phyloP scores from a whole-genome alignment of 257 asterid genomes.

The Eucommia ulmoides region DNA sequence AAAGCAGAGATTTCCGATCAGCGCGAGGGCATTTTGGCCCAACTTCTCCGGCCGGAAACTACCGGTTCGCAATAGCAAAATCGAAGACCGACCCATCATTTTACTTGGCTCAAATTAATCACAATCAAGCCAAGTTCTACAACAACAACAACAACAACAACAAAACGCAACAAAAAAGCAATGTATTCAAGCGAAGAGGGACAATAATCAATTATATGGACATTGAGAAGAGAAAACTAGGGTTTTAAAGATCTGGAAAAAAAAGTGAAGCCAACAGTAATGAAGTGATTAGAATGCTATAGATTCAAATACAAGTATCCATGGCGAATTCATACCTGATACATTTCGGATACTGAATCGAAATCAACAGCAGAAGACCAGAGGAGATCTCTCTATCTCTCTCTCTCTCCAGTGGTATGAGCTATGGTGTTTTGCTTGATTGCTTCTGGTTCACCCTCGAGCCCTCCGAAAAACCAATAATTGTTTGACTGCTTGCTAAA shows the following conservation, averaged over 20 bases:
- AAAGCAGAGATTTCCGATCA: slow-evolving; percentile 54
- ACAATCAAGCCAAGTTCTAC: neutral
- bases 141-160: neutral
- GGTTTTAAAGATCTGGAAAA: slow-evolving; percentile 14
- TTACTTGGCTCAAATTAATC: slow-evolving; percentile 7
- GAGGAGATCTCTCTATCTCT: neutral
- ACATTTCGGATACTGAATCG: neutral
- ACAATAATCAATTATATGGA: neutral
- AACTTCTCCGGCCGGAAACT: slow-evolving; percentile 57
- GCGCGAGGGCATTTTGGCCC: slow-evolving; percentile 55
- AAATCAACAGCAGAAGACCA: slow-evolving; percentile 2
- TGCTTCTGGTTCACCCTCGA: neutral
- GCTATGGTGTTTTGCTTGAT: no score
- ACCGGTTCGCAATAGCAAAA: slow-evolving; percentile 29
- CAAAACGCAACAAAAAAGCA: neutral
- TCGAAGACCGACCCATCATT: slow-evolving; percentile 41
- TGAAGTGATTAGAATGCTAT: neutral
- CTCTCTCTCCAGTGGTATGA: no score
- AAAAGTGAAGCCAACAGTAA: neutral
- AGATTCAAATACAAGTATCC: neutral
- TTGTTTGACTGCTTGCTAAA: neutral
- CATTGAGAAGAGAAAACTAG: slow-evolving; percentile 4
- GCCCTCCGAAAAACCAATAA: neutral
- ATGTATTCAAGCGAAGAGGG: no score
- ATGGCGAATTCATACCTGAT: neutral